Base-by-base conservation (phyloP, 1,284 basidiomycete genomes). In the Mixia osmundae region DNA sequence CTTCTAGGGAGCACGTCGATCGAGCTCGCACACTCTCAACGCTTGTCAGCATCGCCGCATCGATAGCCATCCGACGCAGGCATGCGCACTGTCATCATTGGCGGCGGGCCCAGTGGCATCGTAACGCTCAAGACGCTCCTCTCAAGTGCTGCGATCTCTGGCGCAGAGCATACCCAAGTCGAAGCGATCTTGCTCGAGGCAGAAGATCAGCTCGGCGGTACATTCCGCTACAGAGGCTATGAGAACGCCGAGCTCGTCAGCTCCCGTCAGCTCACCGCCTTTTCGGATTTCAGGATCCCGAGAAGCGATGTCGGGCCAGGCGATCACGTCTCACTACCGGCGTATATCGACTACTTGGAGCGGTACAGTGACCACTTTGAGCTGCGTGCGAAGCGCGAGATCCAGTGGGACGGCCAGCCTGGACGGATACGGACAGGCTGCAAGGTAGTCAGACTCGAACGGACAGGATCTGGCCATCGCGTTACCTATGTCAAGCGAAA, bases 241-340 rank as follows among this genome's bases (percentile, higher is more conserved):
- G 53, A 71, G 60, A 68, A 69, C 41, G 64, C 68, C 22, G 62
- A 56, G 21, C 54, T 69, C 20, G 67, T 69, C 18, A 67, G 65
- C 2, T 67, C 64, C 6, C 68, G 68, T 47, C 70, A 72, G 49
- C 57, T 72, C 31, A 72, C 71, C 2, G 61, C 62, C 39, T 73
- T 71, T 53, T 67, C 65, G 25, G 71, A 73, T 52, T 72, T 68
- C 49, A 63, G 69, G 4, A 48, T 67, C 21, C 65, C 66, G 8
- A 50, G 65, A 19, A 52, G 58, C 7, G 61, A 67, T 41, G 55
- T 61, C 27, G 39, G 39, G 19, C 32, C 29, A 12, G 39, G 39
- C 1, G 71, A 72, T 50, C 69, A 73, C 47, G 57, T 71, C 18
- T 65, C 65, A 0, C 49, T 72, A n/a, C 48, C 49, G 12, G 51